Conservation (phyloP, 2,329 filamentous ascomycete genomes). For the Tolypocladium inflatum region DNA sequence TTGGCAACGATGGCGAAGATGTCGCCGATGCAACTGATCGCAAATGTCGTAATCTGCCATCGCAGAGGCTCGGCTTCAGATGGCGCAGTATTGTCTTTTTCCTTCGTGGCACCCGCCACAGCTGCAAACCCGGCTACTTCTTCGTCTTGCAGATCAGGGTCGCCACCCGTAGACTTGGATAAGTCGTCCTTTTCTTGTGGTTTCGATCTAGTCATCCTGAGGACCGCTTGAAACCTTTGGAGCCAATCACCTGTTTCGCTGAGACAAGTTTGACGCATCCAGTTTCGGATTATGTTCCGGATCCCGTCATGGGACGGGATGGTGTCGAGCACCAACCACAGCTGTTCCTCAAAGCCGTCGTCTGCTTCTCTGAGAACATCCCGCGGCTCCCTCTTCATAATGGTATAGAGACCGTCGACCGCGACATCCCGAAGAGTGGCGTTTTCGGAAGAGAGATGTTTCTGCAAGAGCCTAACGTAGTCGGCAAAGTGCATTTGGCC, state of each 20-base stretch:
- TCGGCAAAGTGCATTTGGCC: constrained; percentile 73
- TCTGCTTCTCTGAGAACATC: constrained; percentile 71
- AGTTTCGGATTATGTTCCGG: constrained; percentile 82
- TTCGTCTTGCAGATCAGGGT: constrained; percentile 84
- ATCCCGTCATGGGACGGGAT: constrained; percentile 68
- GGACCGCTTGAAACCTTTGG: constrained; percentile 74
- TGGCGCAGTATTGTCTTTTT: constrained; percentile 37
- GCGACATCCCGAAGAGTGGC: constrained; percentile 67
- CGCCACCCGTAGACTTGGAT: constrained; percentile 35
- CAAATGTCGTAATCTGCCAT: constrained; percentile 94
- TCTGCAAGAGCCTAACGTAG: constrained; percentile 77
- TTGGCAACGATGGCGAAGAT: constrained; percentile 72
- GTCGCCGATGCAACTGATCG: constrained; percentile 79
- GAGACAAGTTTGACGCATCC: constrained; percentile 84
- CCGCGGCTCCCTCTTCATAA: constrained; percentile 87
- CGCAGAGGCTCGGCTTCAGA: constrained; percentile 77
- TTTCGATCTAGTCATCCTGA: constrained; percentile 77
- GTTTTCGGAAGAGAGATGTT: constrained; percentile 61
- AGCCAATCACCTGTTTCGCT: constrained; percentile 78
- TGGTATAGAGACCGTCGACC: constrained; percentile 79
- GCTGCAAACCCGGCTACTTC: constrained; percentile 92
- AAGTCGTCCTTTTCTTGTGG: constrained; percentile 41
- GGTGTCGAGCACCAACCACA: constrained; percentile 83
- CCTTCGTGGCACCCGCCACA: constrained; percentile 51
- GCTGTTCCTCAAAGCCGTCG: constrained; percentile 73